phyloP scores from a whole-genome alignment of 2,329 filamentous ascomycete species.

The Stachybotrys echinatus region DNA sequence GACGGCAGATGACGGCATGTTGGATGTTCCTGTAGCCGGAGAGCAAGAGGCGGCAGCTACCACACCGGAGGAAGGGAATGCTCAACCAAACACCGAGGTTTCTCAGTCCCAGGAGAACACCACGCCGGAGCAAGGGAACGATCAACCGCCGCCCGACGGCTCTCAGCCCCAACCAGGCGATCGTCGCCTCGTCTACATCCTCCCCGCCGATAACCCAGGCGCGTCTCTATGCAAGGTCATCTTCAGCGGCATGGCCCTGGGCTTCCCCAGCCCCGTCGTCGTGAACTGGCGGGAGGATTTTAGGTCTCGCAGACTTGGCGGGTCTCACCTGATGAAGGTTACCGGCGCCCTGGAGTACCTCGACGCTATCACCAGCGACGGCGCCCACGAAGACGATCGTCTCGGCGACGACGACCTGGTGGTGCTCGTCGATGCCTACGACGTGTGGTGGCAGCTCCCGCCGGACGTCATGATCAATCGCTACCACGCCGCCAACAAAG shows the following conservation, averaged over 20 bases:
- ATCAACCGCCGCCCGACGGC: not conserved
- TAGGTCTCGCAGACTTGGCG: constrained; percentile 8
- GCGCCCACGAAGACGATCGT: constrained; percentile 5
- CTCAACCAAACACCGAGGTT: too few relatives aligned
- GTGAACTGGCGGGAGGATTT: constrained; percentile 19
- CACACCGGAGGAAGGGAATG: too few relatives aligned
- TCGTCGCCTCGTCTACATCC: constrained; percentile 10
- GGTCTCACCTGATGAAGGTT: constrained; percentile 20
- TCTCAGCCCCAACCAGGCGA: constrained; percentile 1
- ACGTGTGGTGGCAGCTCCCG: constrained; percentile 23
- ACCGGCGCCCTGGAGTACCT: constrained; percentile 18
- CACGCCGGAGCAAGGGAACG: not conserved
- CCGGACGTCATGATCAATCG: constrained; percentile 17
- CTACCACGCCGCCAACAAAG: constrained; percentile 12
- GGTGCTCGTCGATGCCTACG: constrained; percentile 17
- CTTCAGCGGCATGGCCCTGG: constrained; percentile 14
- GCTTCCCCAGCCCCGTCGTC: constrained; percentile 18
- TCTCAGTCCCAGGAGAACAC: not conserved
- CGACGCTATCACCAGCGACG: constrained; percentile 3
- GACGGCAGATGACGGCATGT: too few relatives aligned
- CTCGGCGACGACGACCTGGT: constrained; percentile 16
- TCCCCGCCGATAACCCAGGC: constrained; percentile 12
- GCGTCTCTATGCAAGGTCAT: constrained; percentile 20
- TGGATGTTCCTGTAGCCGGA: too few relatives aligned
- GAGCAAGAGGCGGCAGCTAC: too few relatives aligned